Conservation (phyloP, 73 alveolate species). For the Loxodes magnus region DNA sequence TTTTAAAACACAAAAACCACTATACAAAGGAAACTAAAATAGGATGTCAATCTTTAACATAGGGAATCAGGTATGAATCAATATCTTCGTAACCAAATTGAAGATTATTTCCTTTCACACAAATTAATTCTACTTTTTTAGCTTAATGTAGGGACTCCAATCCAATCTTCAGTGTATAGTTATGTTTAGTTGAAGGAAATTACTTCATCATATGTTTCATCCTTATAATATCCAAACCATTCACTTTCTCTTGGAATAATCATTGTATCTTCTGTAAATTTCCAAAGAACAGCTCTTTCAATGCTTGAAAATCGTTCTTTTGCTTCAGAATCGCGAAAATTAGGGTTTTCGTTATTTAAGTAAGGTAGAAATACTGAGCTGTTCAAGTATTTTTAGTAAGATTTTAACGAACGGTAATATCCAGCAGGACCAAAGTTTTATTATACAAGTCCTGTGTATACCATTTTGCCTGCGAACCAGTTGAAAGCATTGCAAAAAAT, state of each 20-base stretch:
- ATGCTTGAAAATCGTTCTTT: constrained; percentile 33
- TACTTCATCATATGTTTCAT: constrained; percentile 50
- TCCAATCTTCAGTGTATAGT: constrained; percentile 43
- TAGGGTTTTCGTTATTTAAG: too few relatives aligned
- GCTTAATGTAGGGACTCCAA: constrained; percentile 70
- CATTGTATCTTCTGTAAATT: constrained; percentile 66
- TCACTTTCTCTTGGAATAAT: constrained; percentile 65
- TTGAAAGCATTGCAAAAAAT: constrained; percentile 58
- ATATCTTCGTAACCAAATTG: constrained; percentile 50
- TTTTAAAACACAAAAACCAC: too few relatives aligned
- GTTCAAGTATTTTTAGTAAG: too few relatives aligned
- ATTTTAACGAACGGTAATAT: too few relatives aligned
- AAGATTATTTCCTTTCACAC: constrained; percentile 51
- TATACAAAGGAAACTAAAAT: too few relatives aligned
- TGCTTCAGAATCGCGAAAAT: too few relatives aligned
- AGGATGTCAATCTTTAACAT: too few relatives aligned
- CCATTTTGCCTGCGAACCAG: constrained; percentile 38
- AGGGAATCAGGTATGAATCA: too few relatives aligned
- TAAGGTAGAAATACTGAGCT: too few relatives aligned
- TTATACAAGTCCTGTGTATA: constrained; percentile 44
- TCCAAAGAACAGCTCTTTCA: constrained; percentile 49
- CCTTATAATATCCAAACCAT: constrained; percentile 40
- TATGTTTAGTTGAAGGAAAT: constrained; percentile 52
- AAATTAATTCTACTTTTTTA: constrained; percentile 28
- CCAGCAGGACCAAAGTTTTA: constrained; percentile 78